These are phyloP conservation scores for Capsicum chinense DNA, from an alignment of 257 asterid species.

Conservation along the genomic window DNA sequence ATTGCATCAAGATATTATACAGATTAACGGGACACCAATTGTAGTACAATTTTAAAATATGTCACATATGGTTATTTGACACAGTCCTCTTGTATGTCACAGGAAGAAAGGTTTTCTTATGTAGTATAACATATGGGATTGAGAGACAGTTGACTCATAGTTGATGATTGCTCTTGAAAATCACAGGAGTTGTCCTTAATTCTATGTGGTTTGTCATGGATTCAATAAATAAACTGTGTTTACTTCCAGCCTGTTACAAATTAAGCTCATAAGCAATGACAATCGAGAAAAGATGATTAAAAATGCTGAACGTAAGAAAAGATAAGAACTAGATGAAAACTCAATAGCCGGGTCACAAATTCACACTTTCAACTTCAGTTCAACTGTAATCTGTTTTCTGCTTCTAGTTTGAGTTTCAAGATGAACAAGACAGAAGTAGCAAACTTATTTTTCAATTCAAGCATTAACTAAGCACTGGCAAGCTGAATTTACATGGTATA, in stretches of 20 bases:
- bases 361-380: not conserved
- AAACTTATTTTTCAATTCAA: not conserved
- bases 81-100: conserved; percentile 9
- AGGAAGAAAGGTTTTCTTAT: not conserved
- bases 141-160: conserved; percentile 15
- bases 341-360: not conserved
- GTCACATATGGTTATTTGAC: conserved; percentile 18
- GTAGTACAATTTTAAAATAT: not conserved
- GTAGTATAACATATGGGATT: conserved; percentile 18
- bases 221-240: not conserved
- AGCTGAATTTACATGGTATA: not conserved
- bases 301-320: not conserved
- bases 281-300: not conserved
- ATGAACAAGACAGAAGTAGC: not conserved
- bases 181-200: not conserved
- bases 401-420: not conserved
- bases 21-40: not conserved
- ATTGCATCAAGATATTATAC: conserved; percentile 5
- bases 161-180: not conserved
- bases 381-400: not conserved
- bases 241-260: not conserved
- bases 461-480: conserved; percentile 2
- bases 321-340: not conserved
- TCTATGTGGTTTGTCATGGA: not conserved
- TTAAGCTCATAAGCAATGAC: not conserved